Evolutionary conservation across 176 grass and related monocot genomes (phyloP), one percentile per base, ranked within the genome.

Genomic region (Oryza rufipogon): DNA sequence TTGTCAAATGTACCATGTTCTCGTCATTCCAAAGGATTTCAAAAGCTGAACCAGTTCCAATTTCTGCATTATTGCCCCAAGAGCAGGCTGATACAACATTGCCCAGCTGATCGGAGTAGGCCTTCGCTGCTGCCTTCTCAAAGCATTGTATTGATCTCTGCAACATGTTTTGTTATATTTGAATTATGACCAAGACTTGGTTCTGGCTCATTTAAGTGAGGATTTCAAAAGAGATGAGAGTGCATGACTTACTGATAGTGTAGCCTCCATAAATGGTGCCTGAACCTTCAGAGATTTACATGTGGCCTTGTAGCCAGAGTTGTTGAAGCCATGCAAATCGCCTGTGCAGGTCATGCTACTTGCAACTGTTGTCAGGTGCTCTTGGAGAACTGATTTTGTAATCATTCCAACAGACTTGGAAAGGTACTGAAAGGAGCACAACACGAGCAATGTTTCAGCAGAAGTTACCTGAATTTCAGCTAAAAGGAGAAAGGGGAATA

Each of bases 311-410:
- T 73, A 89, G 79, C 84, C 74, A 63, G 73, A 80, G 81, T 74
- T 87, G 49, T 80, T 89, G 84, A 94, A 94, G 82, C 89, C 92
- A 69, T 89, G 87, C 70, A 94, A 64, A 12, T 75, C 72, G 19
- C 87, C 92, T 76, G 87, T 87, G 81, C 70, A 87, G 46, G 89
- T 89, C 85, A 94, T 94, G 87, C 78, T 91, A 61, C 84, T 94
- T 80, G 89, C 84, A 49, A 94, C 87, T 5, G 86, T 77, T 39
- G 54, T 91, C n/a, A 91, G 78, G 70, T 89, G 89, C 41, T 89
- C 81, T 32, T 76, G 76, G 36, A 91, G 87, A 84, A 94, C 87
- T 80, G 81, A 80, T 80, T 94, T 90, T 52, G 81, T 84, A 76
- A 90, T 82, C 84, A 76, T 89, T 54, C 64, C 86, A 42, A 89